phyloP scores from a whole-genome alignment of 208 protist species.

The Jaenimonas drosophilae region DNA sequence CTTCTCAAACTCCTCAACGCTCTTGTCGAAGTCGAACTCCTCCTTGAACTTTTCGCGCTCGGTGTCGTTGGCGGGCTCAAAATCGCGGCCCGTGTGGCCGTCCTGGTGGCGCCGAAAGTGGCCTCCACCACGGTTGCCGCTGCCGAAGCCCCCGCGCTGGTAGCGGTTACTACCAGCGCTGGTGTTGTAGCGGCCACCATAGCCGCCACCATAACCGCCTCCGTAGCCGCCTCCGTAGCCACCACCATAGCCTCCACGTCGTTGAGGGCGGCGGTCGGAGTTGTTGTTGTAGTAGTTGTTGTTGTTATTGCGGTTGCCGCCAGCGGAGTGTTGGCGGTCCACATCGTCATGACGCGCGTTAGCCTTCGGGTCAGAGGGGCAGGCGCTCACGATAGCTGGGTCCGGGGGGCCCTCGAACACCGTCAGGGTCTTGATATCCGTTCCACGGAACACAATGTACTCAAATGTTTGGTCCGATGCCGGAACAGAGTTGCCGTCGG shows the following conservation, averaged over 20 bases:
- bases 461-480: slow-evolving; percentile 65
- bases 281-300: slow-evolving; percentile 19
- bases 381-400: slow-evolving; percentile 70
- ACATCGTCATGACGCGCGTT: slow-evolving; percentile 5
- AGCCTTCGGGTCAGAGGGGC: slow-evolving; percentile 10
- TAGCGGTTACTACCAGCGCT: slow-evolving; percentile 21
- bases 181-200: slow-evolving; percentile 13
- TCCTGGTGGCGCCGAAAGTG: slow-evolving; percentile 43
- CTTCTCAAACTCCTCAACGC: slow-evolving; percentile 83
- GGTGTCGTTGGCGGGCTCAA: slow-evolving; percentile 37
- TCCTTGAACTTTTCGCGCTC: slow-evolving; percentile 78
- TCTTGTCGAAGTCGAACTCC: slow-evolving; percentile 86
- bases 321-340: slow-evolving; percentile 2
- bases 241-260: too few relatives aligned
- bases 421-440: slow-evolving; percentile 80
- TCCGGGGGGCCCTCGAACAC: slow-evolving; percentile 65
- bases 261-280: too few relatives aligned
- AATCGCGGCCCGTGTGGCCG: slow-evolving; percentile 81
- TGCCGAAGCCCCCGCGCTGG: slow-evolving; percentile 18
- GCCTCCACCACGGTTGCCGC: slow-evolving; percentile 9
- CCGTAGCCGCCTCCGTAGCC: slow-evolving; percentile 14
- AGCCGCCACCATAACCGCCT: slow-evolving; percentile 14
- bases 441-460: slow-evolving; percentile 82
- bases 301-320: slow-evolving; percentile 12
- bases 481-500: slow-evolving; percentile 42